Evolutionary conservation across 2,329 filamentous ascomycete species (phyloP), one percentile per base, ranked within the genome.

Genomic region (Colletotrichum higginsianum): DNA sequence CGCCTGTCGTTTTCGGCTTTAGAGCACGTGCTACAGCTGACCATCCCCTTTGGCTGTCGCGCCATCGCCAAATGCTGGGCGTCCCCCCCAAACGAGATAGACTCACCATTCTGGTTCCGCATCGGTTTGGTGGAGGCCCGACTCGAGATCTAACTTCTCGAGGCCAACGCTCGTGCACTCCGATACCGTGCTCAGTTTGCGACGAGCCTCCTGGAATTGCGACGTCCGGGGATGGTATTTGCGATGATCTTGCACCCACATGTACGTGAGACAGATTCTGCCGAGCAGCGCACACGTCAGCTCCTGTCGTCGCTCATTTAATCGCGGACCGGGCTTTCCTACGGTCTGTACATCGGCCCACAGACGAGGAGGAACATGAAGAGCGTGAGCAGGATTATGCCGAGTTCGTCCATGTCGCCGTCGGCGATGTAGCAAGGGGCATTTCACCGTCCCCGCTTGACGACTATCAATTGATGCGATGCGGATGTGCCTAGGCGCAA

Each of bases 141-240:
- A 66, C 50, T 72, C 66, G 18, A 70, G 21, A 26, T 70, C 69
- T 73, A 55, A 63, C 52, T 69, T 53, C 46, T 53, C 68, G 46
- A 57, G 64, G 18, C 65, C 26, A 12, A 23, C 65, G 40, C 67
- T 30, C 66, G 73, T 75, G 46, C 74, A 75, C 16, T 79, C 78
- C 4, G 79, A 77, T 16, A 80, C 79, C 18, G 76, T 75, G 57
- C 72, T 78, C 21, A 80, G 74, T 60, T 80, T 80, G 46, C 74
- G 76, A 6, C 77, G 77, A 0, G 79, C 79, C 50, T 75, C 58
- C 47, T 61, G 60, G 46, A 74, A 65, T 21, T 61, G 49, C 15
- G 72, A 69, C 2, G 71, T 52, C 18, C 58, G 44, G 12, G 73
- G 73, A 50, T 74, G 64, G 53, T 68, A 74, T 65, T 67, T 74